A percentile compares a stretch with the other conserved stretches of the same genome.
phyloP scores from a whole-genome alignment of 257 asterid species.

The Nicotiana sylvestris region DNA sequence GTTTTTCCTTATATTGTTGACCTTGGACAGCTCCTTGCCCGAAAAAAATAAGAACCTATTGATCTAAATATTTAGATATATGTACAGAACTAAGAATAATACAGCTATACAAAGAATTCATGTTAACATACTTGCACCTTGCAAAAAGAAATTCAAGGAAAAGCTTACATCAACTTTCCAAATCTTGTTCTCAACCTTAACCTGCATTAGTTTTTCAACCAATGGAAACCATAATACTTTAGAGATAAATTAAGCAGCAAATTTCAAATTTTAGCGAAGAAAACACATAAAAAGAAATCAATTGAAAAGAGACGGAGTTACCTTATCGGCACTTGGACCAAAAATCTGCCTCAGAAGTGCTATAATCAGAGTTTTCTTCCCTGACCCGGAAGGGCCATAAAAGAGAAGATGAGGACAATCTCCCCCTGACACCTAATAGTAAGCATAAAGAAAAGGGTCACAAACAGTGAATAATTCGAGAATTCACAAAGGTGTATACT shows the following conservation, averaged over 20 bases:
- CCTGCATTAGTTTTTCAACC: constrained; percentile 45
- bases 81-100: not conserved
- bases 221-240: not conserved
- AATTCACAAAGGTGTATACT: not conserved
- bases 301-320: constrained; percentile 9
- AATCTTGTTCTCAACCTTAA: constrained; percentile 82
- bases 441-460: not conserved
- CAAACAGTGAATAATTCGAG: not conserved
- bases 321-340: constrained; percentile 95
- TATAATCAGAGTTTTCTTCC: constrained; percentile 96
- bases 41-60: not conserved
- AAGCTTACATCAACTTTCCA: constrained; percentile 94
- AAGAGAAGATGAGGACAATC: constrained; percentile 95
- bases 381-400: constrained; percentile 95
- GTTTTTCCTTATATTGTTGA: not conserved
- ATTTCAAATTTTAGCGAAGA: not conserved
- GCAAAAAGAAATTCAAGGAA: not conserved
- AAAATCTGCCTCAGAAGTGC: constrained; percentile 91
- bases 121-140: not conserved
- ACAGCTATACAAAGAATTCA: not conserved
- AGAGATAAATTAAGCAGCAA: constrained; percentile 14
- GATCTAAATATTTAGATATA: not conserved
- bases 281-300: not conserved
- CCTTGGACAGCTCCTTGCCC: not conserved
- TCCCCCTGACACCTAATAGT: constrained; percentile 70